These are phyloP conservation scores for Colletotrichum tropicicola DNA, from an alignment of 2,329 filamentous ascomycete genomes.

Conservation along the genomic window DNA sequence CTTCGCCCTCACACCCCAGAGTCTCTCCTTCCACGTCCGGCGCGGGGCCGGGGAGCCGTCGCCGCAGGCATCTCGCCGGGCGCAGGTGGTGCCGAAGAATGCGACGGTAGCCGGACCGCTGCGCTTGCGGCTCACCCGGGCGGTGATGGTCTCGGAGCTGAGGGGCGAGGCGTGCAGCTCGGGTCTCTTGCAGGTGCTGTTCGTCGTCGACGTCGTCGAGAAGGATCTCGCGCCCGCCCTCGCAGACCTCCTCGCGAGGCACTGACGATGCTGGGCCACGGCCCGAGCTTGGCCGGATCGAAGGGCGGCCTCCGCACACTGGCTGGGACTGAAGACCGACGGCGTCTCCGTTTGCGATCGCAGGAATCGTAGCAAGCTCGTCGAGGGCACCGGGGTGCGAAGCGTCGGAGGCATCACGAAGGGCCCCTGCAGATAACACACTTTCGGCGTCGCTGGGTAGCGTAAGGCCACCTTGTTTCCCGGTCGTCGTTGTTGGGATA, in stretches of 20 bases:
- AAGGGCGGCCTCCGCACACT: constrained; percentile 26
- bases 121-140: constrained; percentile 12
- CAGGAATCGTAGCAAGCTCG: constrained; percentile 75
- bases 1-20: constrained; percentile 53
- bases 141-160: constrained; percentile 34
- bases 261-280: background rate
- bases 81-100: constrained; percentile 41
- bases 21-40: constrained; percentile 56
- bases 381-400: constrained; percentile 59
- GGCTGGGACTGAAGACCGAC: constrained; percentile 57
- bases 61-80: constrained; percentile 35
- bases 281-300: constrained; percentile 3
- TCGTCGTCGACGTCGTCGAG: constrained; percentile 25
- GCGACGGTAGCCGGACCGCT: background rate
- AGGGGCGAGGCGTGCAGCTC: constrained; percentile 38
- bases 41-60: constrained; percentile 36
- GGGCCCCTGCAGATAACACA: background rate
- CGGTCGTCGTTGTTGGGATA: background rate
- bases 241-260: constrained; percentile 26
- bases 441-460: background rate
- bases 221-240: constrained; percentile 32
- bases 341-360: constrained; percentile 73
- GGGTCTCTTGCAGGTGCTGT: constrained; percentile 15
- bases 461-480: background rate
- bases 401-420: constrained; percentile 48